Evolutionary conservation across 2,329 filamentous ascomycete species (phyloP).

Genomic region (Parafenestella ontariensis): DNA sequence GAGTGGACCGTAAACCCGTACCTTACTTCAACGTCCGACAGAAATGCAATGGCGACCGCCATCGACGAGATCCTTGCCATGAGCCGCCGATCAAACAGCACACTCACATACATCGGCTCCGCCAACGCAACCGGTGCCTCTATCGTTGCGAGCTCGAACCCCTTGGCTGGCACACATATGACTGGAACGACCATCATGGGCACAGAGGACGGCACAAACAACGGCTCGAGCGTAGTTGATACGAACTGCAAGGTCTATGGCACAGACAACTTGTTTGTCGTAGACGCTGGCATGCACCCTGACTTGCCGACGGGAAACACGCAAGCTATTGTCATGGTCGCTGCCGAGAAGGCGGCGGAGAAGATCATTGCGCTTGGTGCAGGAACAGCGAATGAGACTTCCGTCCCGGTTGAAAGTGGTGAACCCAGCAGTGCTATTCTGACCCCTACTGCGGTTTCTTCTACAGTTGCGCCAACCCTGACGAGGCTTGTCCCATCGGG

Average conservation of each 20-base stretch:
- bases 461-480: too few species aligned
- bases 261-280: constrained; percentile 47
- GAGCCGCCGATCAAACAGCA: constrained; percentile 16
- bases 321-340: constrained; percentile 66
- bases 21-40: constrained; percentile 54
- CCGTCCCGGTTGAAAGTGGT: too few species aligned
- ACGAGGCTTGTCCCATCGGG: too few species aligned
- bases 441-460: too few species aligned
- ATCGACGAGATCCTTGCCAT: constrained; percentile 50
- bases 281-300: constrained; percentile 73
- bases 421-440: too few species aligned
- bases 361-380: constrained; percentile 51
- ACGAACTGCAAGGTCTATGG: constrained; percentile 67
- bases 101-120: constrained; percentile 18
- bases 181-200: constrained; percentile 57
- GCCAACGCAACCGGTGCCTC: constrained; percentile 50
- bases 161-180: constrained; percentile 42
- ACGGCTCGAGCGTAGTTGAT: constrained; percentile 68
- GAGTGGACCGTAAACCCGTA: constrained; percentile 56
- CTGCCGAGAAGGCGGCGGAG: constrained; percentile 64
- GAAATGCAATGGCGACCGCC: constrained; percentile 49
- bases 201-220: constrained; percentile 59
- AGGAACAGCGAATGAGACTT: too few species aligned
- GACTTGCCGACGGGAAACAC: constrained; percentile 72
- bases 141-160: constrained; percentile 38